phyloP scores from a whole-genome alignment of 192 early-diverging fungal species.

The Funneliformis mosseae region DNA sequence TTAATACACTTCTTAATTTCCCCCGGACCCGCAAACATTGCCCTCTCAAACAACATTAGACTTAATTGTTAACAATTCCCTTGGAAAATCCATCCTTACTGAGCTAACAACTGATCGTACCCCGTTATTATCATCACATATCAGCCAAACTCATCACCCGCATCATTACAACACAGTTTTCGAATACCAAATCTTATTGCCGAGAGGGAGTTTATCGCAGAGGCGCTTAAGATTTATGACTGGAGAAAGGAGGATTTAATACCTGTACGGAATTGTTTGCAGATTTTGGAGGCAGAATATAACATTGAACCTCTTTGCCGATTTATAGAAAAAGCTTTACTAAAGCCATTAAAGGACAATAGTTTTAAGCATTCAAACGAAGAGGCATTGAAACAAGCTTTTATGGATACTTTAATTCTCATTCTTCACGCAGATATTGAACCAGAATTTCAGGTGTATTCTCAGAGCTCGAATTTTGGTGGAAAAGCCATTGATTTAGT shows the following conservation, averaged over 20 bases:
- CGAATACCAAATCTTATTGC: not conserved
- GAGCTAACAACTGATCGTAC: slow-evolving; percentile 18
- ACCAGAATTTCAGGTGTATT: not conserved
- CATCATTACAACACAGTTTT: not conserved
- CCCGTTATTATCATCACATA: slow-evolving; percentile 10
- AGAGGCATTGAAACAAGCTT: no score
- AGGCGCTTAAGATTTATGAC: not conserved
- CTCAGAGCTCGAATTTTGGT: not conserved
- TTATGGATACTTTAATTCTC: not conserved
- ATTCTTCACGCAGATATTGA: not conserved
- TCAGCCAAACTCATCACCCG: not conserved
- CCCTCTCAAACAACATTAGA: slow-evolving; percentile 13
- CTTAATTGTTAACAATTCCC: slow-evolving; percentile 22
- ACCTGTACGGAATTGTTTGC: not conserved
- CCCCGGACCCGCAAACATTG: slow-evolving; percentile 17
- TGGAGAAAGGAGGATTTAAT: not conserved
- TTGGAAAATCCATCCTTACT: slow-evolving; percentile 15
- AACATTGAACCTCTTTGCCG: not conserved
- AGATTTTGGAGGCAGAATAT: not conserved
- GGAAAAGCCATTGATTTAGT: not conserved
- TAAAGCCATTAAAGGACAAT: not conserved
- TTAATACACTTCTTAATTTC: slow-evolving; percentile 6
- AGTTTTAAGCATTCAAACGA: not conserved
- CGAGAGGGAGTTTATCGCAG: not conserved
- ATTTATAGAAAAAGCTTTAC: not conserved